These are phyloP conservation scores for Lentinula guzmanii DNA, from an alignment of 768 basidiomycete species.

Conservation along the genomic window DNA sequence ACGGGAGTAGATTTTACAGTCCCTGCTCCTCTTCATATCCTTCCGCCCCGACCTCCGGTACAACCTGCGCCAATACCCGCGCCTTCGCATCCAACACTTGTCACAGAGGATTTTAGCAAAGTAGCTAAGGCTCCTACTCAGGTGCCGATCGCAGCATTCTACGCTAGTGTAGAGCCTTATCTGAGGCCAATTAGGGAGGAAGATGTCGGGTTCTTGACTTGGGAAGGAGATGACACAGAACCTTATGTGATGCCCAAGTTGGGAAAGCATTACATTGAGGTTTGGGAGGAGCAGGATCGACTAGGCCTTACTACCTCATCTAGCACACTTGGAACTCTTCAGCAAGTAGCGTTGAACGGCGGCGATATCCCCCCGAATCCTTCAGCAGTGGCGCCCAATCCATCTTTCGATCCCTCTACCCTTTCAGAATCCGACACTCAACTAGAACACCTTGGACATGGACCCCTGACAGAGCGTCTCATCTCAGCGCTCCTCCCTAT, in stretches of 20 bases:
- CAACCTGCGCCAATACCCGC: slow-evolving; percentile 63
- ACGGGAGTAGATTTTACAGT: slow-evolving; percentile 58
- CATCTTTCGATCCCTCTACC: slow-evolving; percentile 81
- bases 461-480: slow-evolving; percentile 81
- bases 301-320: slow-evolving; percentile 8
- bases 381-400: slow-evolving; percentile 39
- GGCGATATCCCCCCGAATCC: slow-evolving; percentile 20
- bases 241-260: slow-evolving; percentile 83
- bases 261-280: slow-evolving; percentile 80
- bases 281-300: slow-evolving; percentile 92
- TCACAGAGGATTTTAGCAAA: slow-evolving; percentile 86
- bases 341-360: slow-evolving; percentile 24
- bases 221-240: slow-evolving; percentile 85
- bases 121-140: slow-evolving; percentile 66
- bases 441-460: slow-evolving; percentile 77
- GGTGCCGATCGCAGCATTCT: slow-evolving; percentile 70
- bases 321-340: slow-evolving; percentile 16
- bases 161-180: slow-evolving; percentile 85
- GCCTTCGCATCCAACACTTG: slow-evolving; percentile 79
- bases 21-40: slow-evolving; percentile 42
- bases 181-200: slow-evolving; percentile 88
- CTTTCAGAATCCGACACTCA: slow-evolving; percentile 65
- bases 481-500: slow-evolving; percentile 70
- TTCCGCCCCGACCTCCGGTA: slow-evolving; percentile 58
- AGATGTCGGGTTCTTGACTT: slow-evolving; percentile 90